Conservation (phyloP, 768 basidiomycete genomes). For the Paxillus ammoniavirescens region DNA sequence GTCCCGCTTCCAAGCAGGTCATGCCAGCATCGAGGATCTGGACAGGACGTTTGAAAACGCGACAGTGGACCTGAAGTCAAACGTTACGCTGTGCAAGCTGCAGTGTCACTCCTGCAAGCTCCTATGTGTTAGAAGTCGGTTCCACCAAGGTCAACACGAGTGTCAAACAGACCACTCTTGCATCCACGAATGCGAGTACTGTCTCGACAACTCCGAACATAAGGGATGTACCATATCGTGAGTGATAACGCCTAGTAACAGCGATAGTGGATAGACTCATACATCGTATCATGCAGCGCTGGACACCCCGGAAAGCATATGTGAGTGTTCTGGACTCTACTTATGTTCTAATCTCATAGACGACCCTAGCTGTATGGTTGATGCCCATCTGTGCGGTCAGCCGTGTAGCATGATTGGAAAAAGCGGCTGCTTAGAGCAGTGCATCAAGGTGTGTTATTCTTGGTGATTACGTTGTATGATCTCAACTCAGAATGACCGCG, state of each 20-base stretch:
- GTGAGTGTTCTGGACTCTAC: conserved; percentile 28
- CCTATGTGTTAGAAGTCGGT: conserved; percentile 40
- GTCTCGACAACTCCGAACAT: conserved; percentile 30
- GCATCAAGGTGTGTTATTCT: conserved; percentile 41
- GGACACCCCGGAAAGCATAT: conserved; percentile 51
- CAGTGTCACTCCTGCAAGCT: conserved; percentile 47
- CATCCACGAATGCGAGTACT: conserved; percentile 37
- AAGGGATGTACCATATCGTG: conserved; percentile 44
- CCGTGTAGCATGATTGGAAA: conserved; percentile 42
- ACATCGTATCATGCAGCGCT: conserved; percentile 33
- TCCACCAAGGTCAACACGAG: conserved; percentile 44
- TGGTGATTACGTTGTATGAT: neutral
- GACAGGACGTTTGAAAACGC: conserved; percentile 39
- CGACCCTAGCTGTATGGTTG: conserved; percentile 43
- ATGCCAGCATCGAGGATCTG: conserved; percentile 42
- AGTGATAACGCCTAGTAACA: conserved; percentile 16
- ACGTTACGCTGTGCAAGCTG: conserved; percentile 44
- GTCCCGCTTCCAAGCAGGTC: conserved; percentile 39
- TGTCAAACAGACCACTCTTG: conserved; percentile 49
- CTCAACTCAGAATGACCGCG: neutral
- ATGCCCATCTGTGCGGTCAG: conserved; percentile 48
- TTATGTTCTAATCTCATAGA: neutral
- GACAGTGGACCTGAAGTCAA: conserved; percentile 41
- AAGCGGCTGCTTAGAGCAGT: conserved; percentile 47
- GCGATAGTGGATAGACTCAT: neutral